phyloP scores from a whole-genome alignment of 2,329 filamentous ascomycete genomes.

The Pestalotiopsis sp. region DNA sequence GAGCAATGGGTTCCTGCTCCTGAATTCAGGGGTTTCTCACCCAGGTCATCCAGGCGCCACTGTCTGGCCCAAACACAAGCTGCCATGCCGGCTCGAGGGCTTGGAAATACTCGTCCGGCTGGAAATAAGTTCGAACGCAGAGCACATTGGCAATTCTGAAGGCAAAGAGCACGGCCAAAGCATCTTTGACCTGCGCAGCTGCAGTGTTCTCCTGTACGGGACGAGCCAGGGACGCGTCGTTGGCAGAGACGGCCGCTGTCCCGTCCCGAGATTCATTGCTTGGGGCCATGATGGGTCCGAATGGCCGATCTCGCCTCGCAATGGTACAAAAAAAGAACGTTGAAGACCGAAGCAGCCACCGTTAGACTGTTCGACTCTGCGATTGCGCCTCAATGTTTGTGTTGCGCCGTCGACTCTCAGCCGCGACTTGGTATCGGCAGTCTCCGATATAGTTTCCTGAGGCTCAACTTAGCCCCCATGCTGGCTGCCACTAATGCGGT shows the following conservation, averaged over 20 bases:
- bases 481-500: neutral
- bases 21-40: conserved; percentile 52
- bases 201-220: conserved; percentile 27
- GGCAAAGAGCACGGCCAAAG: conserved; percentile 52
- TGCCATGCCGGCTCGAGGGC: conserved; percentile 93
- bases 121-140: conserved; percentile 86
- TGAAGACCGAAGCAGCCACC: neutral
- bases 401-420: neutral
- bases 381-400: neutral
- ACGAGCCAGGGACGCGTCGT: neutral
- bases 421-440: neutral
- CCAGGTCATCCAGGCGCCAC: conserved; percentile 95
- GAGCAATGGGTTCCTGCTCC: neutral
- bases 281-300: neutral
- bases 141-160: conserved; percentile 82
- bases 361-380: neutral
- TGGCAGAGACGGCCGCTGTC: neutral
- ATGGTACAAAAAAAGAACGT: neutral
- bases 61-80: conserved; percentile 75
- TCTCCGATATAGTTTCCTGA: conserved; percentile 3
- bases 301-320: neutral
- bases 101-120: conserved; percentile 98
- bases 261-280: neutral
- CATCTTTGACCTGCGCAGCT: conserved; percentile 35
- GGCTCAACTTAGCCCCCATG: neutral